These are phyloP conservation scores for Flagelloscypha sp. DNA, from an alignment of 768 basidiomycete species.

Conservation along the genomic window DNA sequence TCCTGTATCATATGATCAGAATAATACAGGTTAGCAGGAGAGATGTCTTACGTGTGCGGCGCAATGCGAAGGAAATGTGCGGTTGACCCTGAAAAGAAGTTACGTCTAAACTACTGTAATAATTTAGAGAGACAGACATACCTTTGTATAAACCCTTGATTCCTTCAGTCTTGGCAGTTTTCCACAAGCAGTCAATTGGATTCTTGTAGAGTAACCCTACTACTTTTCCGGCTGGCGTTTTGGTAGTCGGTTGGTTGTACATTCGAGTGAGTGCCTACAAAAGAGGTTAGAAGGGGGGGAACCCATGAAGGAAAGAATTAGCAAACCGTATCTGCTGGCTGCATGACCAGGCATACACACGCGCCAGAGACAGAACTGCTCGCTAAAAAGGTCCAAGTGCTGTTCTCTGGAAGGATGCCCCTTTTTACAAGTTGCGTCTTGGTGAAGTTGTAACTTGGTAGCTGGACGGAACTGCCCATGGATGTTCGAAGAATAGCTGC, in stretches of 20 bases:
- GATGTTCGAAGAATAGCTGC: slow-evolving; percentile 90
- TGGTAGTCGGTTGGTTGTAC: slow-evolving; percentile 88
- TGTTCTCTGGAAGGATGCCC: slow-evolving; percentile 66
- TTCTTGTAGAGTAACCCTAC: slow-evolving; percentile 80
- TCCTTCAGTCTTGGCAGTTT: slow-evolving; percentile 88
- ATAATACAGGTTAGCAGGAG: not conserved
- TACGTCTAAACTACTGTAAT: not conserved
- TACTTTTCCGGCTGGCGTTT: slow-evolving; percentile 59
- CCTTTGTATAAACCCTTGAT: slow-evolving; percentile 95
- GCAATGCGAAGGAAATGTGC: slow-evolving; percentile 91
- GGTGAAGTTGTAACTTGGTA: slow-evolving; percentile 92
- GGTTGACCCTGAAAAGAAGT: slow-evolving; percentile 58
- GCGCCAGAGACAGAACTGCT: slow-evolving; percentile 86
- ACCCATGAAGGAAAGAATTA: slow-evolving; percentile 7
- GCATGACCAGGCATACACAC: slow-evolving; percentile 94
- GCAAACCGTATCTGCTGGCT: slow-evolving; percentile 82
- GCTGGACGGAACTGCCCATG: slow-evolving; percentile 93
- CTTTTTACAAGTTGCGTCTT: slow-evolving; percentile 69
- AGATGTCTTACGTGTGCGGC: slow-evolving; percentile 70
- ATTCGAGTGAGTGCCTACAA: slow-evolving; percentile 78
- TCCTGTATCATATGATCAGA: slow-evolving; percentile 33
- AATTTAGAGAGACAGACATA: slow-evolving; percentile 14
- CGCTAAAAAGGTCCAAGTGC: slow-evolving; percentile 78
- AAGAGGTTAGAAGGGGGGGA: slow-evolving; percentile 3
- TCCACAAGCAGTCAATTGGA: slow-evolving; percentile 95